Conservation (phyloP, 2,329 filamentous ascomycete species). For the Cytospora schulzeri region DNA sequence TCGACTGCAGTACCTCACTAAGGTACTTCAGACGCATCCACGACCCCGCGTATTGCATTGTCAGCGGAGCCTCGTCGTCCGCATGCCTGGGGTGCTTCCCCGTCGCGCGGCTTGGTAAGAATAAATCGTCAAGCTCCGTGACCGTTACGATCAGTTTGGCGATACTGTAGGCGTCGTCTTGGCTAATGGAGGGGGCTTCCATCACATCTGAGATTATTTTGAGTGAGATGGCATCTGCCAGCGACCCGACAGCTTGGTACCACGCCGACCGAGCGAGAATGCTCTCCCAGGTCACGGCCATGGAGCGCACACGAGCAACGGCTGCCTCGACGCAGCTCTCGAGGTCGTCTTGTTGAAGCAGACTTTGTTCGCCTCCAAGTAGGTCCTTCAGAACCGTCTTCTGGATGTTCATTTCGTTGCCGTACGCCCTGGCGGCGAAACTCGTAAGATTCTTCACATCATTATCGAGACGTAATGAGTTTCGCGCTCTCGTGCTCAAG, state of each 20-base stretch:
- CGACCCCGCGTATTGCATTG: constrained; percentile 61
- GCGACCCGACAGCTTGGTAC: constrained; percentile 63
- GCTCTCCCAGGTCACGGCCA: constrained; percentile 58
- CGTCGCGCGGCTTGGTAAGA: constrained; percentile 49
- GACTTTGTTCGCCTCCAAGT: constrained; percentile 61
- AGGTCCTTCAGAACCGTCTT: constrained; percentile 64
- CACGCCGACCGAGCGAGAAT: constrained; percentile 64
- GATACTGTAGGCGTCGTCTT: constrained; percentile 65
- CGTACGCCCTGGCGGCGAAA: constrained; percentile 65
- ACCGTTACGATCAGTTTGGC: constrained; percentile 60
- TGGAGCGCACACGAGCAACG: constrained; percentile 52
- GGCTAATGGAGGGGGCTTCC: constrained; percentile 62
- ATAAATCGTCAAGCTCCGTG: constrained; percentile 62
- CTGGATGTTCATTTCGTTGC: constrained; percentile 61
- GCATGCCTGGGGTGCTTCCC: constrained; percentile 29
- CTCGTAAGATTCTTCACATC: constrained; percentile 61
- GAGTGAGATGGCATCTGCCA: constrained; percentile 60
- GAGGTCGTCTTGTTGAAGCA: constrained; percentile 60
- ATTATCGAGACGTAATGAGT: constrained; percentile 60
- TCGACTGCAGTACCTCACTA: constrained; percentile 66
- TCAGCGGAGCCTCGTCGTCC: constrained; percentile 52
- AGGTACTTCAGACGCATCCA: constrained; percentile 68
- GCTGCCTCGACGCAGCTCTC: constrained; percentile 56
- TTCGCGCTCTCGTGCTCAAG: constrained; percentile 51
- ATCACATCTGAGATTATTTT: constrained; percentile 64